Base-by-base conservation (phyloP, 768 basidiomycete species). In the Mycena polygramma region DNA sequence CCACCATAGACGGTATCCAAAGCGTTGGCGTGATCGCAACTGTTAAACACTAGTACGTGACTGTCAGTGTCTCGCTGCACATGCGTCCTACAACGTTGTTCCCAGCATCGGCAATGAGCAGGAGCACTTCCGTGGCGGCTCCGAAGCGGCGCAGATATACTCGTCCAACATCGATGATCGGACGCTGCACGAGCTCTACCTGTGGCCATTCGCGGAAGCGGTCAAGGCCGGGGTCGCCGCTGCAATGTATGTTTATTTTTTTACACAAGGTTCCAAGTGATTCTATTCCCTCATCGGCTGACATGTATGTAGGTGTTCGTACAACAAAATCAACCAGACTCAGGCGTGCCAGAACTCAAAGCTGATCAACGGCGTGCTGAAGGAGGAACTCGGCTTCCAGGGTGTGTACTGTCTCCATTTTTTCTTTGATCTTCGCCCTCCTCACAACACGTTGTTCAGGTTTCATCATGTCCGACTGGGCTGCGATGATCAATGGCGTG, bases 311-410 rank as follows among this genome's bases (percentile, higher is more conserved):
- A 55, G 54, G 82, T 75, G 69, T 57, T 68, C 70, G 22, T 75
- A 63, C 43, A 82, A 83, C 58, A 74, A 78, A 37, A 65, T 84
- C 75, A 84, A 85, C 52, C 70, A 82, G 19, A 84, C 87, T 2
- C 86, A 83, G 46, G 81, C 86, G 0, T 87, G 86, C 75, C 83
- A 87, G 65, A 86, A 85, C 67, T 72, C 78, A 57, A 81, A 82
- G 37, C 71, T 78, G 2, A 71, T 86, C 43, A 87, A 84, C 51
- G 81, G 81, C 36, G 70, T 88, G 0, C 72, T 88, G 51, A 88
- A 88, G 76, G 78, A 78, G 43, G 86, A 88, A 67, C 78, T 86
- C 22, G 86, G 82, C 35, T 88, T 88, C 77, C 83, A 84, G 61
- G 84, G 84, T 66, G 37, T 22, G 62, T 53, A 17, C 24, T 14